A percentile compares a stretch with the other conserved stretches of the same genome.
These are phyloP conservation scores for Pleodorina starrii DNA, from an alignment of 139 green algal genomes.

Conservation along the genomic window DNA sequence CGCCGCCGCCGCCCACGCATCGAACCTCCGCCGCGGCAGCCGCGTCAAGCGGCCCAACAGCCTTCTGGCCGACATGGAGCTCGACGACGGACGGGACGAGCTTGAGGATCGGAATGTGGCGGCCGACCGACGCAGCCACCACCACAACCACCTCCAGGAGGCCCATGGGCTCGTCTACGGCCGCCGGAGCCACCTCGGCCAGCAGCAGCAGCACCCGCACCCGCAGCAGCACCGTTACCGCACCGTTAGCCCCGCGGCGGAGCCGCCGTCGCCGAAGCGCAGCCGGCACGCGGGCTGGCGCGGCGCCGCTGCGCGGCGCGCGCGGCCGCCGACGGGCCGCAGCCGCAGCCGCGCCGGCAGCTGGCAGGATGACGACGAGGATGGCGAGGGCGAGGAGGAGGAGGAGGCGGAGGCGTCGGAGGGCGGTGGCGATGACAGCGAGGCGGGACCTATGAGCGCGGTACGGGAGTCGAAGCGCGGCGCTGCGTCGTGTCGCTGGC, in stretches of 20 bases:
- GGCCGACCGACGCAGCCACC: too few species aligned
- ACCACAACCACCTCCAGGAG: too few species aligned
- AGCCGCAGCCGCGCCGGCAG: not conserved
- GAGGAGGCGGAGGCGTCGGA: not conserved
- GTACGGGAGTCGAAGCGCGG: too few species aligned
- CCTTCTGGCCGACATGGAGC: constrained; percentile 38
- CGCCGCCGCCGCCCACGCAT: not conserved
- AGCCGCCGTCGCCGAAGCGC: constrained; percentile 37
- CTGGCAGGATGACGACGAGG: not conserved
- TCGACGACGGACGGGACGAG: not conserved
- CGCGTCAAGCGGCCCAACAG: constrained; percentile 37
- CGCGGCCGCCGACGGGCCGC: not conserved
- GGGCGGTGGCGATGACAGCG: not conserved
- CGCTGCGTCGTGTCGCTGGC: too few species aligned
- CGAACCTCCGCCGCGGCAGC: constrained; percentile 32
- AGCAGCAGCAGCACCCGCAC: not conserved
- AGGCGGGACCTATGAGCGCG: not conserved
- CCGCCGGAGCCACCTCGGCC: too few species aligned
- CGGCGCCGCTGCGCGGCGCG: not conserved
- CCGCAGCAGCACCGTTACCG: not conserved
- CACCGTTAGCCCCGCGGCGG: not conserved
- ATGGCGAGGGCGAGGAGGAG: not conserved
- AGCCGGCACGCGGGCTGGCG: not conserved
- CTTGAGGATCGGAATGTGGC: too few species aligned
- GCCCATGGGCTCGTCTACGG: not conserved